phyloP scores from a whole-genome alignment of 768 basidiomycete species.

The Pisolithus albus region DNA sequence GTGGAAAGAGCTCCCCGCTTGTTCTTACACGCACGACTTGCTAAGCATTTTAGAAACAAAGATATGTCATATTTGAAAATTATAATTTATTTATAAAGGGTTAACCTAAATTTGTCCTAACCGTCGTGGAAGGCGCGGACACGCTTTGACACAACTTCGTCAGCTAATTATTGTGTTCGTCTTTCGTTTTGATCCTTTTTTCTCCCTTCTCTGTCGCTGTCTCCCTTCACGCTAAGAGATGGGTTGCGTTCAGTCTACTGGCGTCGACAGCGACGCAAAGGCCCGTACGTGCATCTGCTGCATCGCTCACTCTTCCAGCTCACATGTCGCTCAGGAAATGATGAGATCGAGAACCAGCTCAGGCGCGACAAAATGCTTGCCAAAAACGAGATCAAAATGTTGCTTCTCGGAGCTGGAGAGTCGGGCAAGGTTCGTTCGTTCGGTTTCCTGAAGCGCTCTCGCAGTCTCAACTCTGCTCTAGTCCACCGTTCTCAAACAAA shows the following conservation, averaged over 20 bases:
- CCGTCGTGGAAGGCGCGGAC: neutral
- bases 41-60: no score
- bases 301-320: neutral
- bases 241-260: conserved; percentile 70
- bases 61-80: no score
- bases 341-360: conserved; percentile 90
- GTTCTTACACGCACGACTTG: no score
- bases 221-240: conserved; percentile 31
- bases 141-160: conserved; percentile 12
- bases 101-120: no score
- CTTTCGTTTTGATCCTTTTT: conserved; percentile 14
- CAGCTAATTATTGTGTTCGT: conserved; percentile 21
- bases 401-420: conserved; percentile 92
- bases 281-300: conserved; percentile 51
- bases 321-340: conserved; percentile 53
- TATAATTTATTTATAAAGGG: no score
- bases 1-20: no score
- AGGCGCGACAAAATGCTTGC: conserved; percentile 82
- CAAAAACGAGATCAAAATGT: conserved; percentile 95
- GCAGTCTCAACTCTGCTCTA: conserved; percentile 21
- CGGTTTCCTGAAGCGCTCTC: neutral
- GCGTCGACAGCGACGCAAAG: conserved; percentile 73
- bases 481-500: conserved; percentile 93
- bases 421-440: conserved; percentile 79
- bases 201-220: conserved; percentile 10